These are phyloP conservation scores for Penicillium sp. DNA, from an alignment of 2,329 filamentous ascomycete species.

Conservation along the genomic window DNA sequence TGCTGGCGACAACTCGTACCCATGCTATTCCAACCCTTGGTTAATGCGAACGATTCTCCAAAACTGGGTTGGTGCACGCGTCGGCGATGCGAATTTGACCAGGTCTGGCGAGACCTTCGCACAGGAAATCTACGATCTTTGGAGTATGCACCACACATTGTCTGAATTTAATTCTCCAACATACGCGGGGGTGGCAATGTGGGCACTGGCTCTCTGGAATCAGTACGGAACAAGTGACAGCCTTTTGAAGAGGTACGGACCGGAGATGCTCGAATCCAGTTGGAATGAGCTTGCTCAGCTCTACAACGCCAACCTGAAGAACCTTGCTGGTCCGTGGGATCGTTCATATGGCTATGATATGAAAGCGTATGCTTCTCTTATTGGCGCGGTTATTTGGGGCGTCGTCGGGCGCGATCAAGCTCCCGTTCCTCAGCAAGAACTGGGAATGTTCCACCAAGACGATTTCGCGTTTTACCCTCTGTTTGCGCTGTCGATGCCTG, in stretches of 20 bases:
- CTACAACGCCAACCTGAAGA: conserved; percentile 60
- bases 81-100: conserved; percentile 61
- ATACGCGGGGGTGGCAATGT: conserved; percentile 62
- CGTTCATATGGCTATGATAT: conserved; percentile 64
- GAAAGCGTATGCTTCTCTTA: conserved; percentile 60
- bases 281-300: conserved; percentile 55
- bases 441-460: conserved; percentile 58
- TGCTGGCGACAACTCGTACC: conserved; percentile 61
- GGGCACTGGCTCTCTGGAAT: conserved; percentile 58
- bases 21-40: conserved; percentile 60
- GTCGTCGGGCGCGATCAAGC: conserved; percentile 34
- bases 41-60: conserved; percentile 64
- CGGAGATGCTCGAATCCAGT: conserved; percentile 53
- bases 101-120: conserved; percentile 57
- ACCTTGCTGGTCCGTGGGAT: conserved; percentile 65
- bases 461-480: conserved; percentile 61
- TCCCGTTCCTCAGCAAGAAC: conserved; percentile 38
- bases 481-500: conserved; percentile 46
- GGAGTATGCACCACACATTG: conserved; percentile 55
- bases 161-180: conserved; percentile 64
- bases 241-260: conserved; percentile 54
- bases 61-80: conserved; percentile 57
- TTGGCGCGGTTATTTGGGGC: conserved; percentile 60
- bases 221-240: conserved; percentile 59
- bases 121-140: conserved; percentile 56